Conservation (phyloP, 1,284 basidiomycete genomes). For the Cutaneotrichosporon curvatum region DNA sequence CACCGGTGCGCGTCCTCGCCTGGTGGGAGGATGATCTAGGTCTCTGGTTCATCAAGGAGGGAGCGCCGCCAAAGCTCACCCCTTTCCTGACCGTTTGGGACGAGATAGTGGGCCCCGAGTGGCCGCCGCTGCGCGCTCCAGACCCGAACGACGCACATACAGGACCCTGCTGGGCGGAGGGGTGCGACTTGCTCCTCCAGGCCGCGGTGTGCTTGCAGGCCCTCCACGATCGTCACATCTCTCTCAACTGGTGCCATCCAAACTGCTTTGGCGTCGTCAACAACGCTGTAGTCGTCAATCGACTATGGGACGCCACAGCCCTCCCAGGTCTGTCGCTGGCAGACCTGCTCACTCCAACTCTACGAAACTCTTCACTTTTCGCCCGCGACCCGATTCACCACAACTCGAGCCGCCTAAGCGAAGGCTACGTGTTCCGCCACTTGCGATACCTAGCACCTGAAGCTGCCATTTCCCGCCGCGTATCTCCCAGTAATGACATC, state of each 20-base stretch:
- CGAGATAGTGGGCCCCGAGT: conserved; percentile 8
- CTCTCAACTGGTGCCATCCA: conserved; percentile 28
- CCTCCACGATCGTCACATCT: conserved; percentile 24
- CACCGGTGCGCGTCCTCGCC: conserved; percentile 13
- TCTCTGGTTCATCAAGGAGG: conserved; percentile 23
- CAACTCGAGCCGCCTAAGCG: conserved; percentile 15
- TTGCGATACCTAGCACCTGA: conserved; percentile 38
- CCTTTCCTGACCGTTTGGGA: conserved; percentile 16
- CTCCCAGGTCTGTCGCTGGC: conserved; percentile 15
- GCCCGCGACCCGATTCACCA: conserved; percentile 18
- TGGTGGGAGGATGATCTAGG: conserved; percentile 36
- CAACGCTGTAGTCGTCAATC: conserved; percentile 8
- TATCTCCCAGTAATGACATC: conserved; percentile 28
- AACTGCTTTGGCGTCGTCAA: conserved; percentile 19
- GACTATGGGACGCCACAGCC: conserved; percentile 15
- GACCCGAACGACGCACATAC: neutral
- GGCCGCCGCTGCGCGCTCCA: conserved; percentile 1
- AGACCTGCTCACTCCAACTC: conserved; percentile 5
- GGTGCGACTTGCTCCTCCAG: conserved; percentile 22
- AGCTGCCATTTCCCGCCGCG: conserved; percentile 20
- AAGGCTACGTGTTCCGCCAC: conserved; percentile 25
- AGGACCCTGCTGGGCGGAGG: conserved; percentile 12
- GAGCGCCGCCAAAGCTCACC: neutral
- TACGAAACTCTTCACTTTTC: conserved; percentile 17
- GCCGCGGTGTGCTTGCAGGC: conserved; percentile 22